Percentiles rank a stretch among this genome's conserved stretches.
Conservation (phyloP, 345 rosid species). For the Clausena lansium region DNA sequence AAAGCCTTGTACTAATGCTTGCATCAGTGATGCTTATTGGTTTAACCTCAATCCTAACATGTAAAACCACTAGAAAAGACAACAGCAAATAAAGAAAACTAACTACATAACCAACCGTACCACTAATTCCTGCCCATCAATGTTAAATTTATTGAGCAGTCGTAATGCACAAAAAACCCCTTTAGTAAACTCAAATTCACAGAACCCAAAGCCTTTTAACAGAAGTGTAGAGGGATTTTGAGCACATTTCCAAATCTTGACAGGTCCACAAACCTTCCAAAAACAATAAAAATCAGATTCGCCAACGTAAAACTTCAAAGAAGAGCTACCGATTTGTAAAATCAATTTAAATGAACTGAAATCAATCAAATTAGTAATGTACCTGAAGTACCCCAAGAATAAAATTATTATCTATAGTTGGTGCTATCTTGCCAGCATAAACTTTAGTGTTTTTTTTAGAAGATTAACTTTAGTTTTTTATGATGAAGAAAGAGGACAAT, state of each 20-base stretch:
- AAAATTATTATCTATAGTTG: conserved; percentile 83
- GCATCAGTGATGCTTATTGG: too few species aligned
- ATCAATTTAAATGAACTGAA: too few species aligned
- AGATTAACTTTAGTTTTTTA: conserved; percentile 93
- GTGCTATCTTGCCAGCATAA: conserved; percentile 93
- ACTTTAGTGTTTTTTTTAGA: too few species aligned
- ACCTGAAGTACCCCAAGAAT: conserved; percentile 79
- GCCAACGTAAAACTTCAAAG: not conserved
- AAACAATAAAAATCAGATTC: conserved; percentile 9
- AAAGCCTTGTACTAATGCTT: too few species aligned
- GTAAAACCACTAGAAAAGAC: not conserved
- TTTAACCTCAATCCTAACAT: not conserved
- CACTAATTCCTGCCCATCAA: conserved; percentile 91
- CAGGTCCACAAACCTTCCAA: conserved; percentile 84
- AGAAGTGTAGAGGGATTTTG: conserved; percentile 76
- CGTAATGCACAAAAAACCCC: conserved; percentile 94
- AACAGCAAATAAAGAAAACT: not conserved
- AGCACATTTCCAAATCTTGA: conserved; percentile 83
- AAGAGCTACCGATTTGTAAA: too few species aligned
- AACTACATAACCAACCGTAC: conserved; percentile 42
- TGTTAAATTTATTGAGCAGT: conserved; percentile 72
- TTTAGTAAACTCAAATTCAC: conserved; percentile 92
- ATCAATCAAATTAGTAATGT: conserved; percentile 13
- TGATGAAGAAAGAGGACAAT: not conserved
- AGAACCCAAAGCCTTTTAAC: conserved; percentile 78